A percentile compares a stretch with the other conserved stretches of the same genome.
phyloP scores from a whole-genome alignment of 116 monocot species.

The Cymodocea nodosa region DNA sequence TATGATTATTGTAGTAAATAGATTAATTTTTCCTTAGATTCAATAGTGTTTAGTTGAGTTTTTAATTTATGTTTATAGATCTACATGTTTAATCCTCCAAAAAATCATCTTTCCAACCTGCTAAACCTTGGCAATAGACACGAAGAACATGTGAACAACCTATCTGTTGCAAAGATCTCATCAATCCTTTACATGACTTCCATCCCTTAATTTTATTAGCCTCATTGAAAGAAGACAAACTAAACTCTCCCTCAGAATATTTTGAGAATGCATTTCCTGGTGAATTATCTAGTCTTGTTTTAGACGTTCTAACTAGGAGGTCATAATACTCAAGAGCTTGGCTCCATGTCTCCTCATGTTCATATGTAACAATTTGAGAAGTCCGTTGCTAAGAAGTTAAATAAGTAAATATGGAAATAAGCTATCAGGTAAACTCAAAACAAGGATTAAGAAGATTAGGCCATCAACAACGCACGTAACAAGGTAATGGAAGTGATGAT shows the following conservation, averaged over 20 bases:
- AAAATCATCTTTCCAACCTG: slow-evolving; percentile 34
- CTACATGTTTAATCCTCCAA: slow-evolving; percentile 58
- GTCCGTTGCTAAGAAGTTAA: slow-evolving; percentile 33
- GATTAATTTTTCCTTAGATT: no score
- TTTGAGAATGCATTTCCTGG: slow-evolving; percentile 11
- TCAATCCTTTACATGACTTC: slow-evolving; percentile 68
- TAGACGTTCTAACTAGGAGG: slow-evolving; percentile 56
- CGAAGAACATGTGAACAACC: slow-evolving; percentile 85
- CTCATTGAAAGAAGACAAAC: not conserved
- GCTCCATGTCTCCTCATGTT: slow-evolving; percentile 95
- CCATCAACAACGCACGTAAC: no score
- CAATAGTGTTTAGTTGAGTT: no score
- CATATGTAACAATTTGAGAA: slow-evolving; percentile 73
- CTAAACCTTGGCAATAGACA: slow-evolving; percentile 66
- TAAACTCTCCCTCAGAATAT: not conserved
- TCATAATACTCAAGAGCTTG: slow-evolving; percentile 87
- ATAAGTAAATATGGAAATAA: not conserved
- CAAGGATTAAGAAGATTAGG: no score
- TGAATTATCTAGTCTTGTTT: slow-evolving; percentile 9
- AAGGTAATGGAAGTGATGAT: no score
- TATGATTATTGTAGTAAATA: no score
- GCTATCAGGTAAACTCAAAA: no score
- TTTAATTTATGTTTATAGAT: no score
- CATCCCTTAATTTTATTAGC: slow-evolving; percentile 25
- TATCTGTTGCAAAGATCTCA: slow-evolving; percentile 88